phyloP scores from a whole-genome alignment of 2,329 filamentous ascomycete species.

The Colletotrichum aenigma region DNA sequence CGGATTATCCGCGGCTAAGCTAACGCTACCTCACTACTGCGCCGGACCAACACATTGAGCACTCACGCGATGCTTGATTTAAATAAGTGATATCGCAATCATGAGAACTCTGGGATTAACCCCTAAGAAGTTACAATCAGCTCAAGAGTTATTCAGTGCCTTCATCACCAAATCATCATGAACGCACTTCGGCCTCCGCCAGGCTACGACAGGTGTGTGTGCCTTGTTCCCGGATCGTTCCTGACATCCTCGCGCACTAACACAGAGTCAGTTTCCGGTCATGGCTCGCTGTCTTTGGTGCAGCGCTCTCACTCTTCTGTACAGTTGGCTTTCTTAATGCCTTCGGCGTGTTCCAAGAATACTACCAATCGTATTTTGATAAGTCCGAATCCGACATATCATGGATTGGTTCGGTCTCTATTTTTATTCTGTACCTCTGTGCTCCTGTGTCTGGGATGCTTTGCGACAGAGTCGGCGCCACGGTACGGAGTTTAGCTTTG shows the following conservation, averaged over 20 bases:
- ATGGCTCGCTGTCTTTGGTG: conserved; percentile 25
- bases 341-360: conserved; percentile 51
- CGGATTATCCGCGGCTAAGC: conserved; percentile 11
- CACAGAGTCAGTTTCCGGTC: not conserved
- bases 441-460: conserved; percentile 35
- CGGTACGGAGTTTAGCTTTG: conserved; percentile 42
- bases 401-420: conserved; percentile 52
- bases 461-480: conserved; percentile 39
- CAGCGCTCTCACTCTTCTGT: conserved; percentile 24
- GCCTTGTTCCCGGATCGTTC: not conserved
- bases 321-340: conserved; percentile 34
- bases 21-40: not conserved
- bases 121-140: not conserved
- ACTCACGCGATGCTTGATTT: not conserved
- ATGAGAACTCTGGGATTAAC: too few species aligned
- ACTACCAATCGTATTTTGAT: conserved; percentile 44
- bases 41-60: not conserved
- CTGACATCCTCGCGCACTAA: not conserved
- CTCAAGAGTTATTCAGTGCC: too few species aligned
- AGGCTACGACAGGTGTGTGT: not conserved
- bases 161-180: not conserved
- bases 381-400: conserved; percentile 32
- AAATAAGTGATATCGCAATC: not conserved
- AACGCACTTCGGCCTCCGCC: not conserved
- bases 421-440: conserved; percentile 44